Conservation (phyloP, 2,329 filamentous ascomycete species). For the Penicillium rolfsii region DNA sequence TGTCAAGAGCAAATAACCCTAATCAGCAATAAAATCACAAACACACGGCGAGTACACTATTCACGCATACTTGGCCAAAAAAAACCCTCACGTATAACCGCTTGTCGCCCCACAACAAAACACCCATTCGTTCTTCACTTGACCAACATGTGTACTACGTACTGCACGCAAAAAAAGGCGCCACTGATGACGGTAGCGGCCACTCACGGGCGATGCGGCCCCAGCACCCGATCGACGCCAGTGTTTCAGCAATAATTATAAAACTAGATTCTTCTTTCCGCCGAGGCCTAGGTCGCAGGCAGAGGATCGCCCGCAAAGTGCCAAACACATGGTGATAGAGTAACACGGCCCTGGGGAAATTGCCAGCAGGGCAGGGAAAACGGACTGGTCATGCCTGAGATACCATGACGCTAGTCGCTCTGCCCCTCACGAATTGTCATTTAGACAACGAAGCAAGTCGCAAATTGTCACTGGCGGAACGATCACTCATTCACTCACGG, state of each 20-base stretch:
- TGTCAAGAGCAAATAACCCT: slow-evolving; percentile 2
- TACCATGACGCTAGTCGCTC: neutral
- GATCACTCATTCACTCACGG: neutral
- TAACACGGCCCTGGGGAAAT: neutral
- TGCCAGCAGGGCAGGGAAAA: neutral
- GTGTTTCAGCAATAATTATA: slow-evolving; percentile 7
- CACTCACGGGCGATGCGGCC: slow-evolving; percentile 8
- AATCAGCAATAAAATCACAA: neutral
- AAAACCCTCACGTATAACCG: neutral
- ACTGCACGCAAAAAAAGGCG: neutral
- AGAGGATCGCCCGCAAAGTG: neutral
- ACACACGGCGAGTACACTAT: neutral
- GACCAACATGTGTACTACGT: neutral
- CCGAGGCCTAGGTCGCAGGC: neutral
- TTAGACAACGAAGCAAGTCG: neutral
- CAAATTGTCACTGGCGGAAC: neutral
- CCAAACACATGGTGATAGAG: neutral
- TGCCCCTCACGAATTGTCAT: neutral
- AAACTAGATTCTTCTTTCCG: neutral
- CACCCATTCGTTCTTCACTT: neutral
- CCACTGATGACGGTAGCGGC: slow-evolving; percentile 6
- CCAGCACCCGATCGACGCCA: slow-evolving; percentile 10
- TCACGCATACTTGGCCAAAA: neutral
- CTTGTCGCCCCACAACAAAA: too few relatives aligned
- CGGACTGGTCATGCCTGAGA: neutral